phyloP scores from a whole-genome alignment of 805 yeast genomes.

The Kodamaea laetipori region DNA sequence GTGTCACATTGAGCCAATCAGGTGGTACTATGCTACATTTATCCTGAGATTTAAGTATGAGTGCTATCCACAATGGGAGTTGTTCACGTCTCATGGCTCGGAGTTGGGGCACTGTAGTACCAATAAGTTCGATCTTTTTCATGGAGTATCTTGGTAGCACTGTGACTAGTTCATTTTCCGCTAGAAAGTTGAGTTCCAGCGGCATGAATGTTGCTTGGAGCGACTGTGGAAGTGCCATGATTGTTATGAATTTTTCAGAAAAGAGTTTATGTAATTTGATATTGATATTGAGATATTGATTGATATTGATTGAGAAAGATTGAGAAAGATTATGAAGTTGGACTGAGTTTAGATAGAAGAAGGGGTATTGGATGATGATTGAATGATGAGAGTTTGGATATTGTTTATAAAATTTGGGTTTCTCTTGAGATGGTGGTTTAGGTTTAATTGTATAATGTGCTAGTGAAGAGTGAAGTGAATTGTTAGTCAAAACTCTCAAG shows the following conservation, averaged over 20 bases:
- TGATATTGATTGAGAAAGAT: neutral
- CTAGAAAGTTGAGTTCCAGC: constrained; percentile 77
- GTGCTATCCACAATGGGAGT: constrained; percentile 87
- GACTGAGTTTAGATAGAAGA: too few relatives aligned
- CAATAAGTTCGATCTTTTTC: constrained; percentile 64
- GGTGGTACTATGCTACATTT: constrained; percentile 88
- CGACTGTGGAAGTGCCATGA: constrained; percentile 65
- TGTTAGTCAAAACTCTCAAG: too few relatives aligned
- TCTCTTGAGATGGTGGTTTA: too few relatives aligned
- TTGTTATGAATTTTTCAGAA: neutral
- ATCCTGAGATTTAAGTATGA: constrained; percentile 78
- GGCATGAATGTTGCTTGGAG: constrained; percentile 64
- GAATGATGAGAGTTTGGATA: too few relatives aligned
- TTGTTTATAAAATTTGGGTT: too few relatives aligned
- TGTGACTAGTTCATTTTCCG: constrained; percentile 74
- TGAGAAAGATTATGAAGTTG: neutral
- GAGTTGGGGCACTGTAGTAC: constrained; percentile 58
- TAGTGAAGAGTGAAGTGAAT: too few relatives aligned
- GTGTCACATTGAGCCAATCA: constrained; percentile 66
- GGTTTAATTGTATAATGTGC: too few relatives aligned
- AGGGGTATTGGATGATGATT: too few relatives aligned
- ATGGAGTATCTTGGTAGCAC: constrained; percentile 79
- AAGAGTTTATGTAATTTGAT: neutral
- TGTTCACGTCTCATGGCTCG: constrained; percentile 66
- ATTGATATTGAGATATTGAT: neutral